Percentiles rank a stretch among this genome's conserved stretches.
Conservation (phyloP, 352 stramenopile genomes). For the Phytophthora meadii region DNA sequence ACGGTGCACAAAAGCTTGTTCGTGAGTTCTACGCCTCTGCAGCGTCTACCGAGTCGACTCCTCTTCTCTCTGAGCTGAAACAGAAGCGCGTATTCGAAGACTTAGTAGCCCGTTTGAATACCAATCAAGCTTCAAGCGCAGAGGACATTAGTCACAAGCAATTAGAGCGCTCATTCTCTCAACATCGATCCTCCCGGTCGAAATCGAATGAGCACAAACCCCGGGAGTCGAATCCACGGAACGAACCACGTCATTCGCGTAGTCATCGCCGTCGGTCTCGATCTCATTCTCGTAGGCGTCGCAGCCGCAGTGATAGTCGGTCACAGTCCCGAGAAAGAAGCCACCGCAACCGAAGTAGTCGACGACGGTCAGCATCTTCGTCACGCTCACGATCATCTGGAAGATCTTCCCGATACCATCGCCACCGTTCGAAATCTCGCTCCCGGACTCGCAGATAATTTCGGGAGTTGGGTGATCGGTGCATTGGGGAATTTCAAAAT, state of each 20-base stretch:
- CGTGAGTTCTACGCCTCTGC: conserved; percentile 39
- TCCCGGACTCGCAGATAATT: conserved; percentile 35
- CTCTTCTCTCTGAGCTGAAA: conserved; percentile 31
- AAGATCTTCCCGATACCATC: conserved; percentile 21
- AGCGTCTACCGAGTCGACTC: conserved; percentile 13
- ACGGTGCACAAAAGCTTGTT: conserved; percentile 33
- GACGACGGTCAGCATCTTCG: conserved; percentile 38
- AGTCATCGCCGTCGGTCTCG: conserved; percentile 20
- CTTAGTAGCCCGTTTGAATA: conserved; percentile 8
- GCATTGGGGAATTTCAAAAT: too few species aligned
- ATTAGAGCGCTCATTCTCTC: conserved; percentile 4
- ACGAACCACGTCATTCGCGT: conserved; percentile 22
- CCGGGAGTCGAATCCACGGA: conserved; percentile 14
- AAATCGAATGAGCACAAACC: conserved; percentile 11
- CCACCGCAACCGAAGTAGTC: conserved; percentile 24
- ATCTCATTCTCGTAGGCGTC: conserved; percentile 30
- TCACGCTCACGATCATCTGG: conserved; percentile 37
- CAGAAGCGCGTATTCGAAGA: conserved; percentile 40
- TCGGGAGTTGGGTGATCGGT: too few species aligned
- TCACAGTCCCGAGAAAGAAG: conserved; percentile 11
- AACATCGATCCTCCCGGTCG: conserved; percentile 12
- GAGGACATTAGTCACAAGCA: conserved; percentile 7
- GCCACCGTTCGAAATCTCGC: conserved; percentile 37
- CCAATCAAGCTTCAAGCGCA: background rate
- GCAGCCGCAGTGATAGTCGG: conserved; percentile 26